Evolutionary conservation across 1,139 yeast species (phyloP).

Genomic region (Pichia sp.): DNA sequence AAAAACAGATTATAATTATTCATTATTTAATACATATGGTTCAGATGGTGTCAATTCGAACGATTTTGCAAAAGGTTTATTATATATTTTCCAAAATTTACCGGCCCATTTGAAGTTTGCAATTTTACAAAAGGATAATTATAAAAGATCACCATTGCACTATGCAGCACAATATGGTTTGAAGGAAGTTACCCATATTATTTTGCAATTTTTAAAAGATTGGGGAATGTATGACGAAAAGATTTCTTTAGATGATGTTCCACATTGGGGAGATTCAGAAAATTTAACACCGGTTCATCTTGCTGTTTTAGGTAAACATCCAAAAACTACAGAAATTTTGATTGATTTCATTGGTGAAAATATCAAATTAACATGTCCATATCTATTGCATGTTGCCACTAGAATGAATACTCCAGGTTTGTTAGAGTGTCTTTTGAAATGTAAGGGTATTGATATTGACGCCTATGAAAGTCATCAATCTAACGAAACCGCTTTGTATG

Average conservation of each 20-base stretch:
- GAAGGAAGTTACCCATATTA: conserved; percentile 49
- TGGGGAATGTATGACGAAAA: conserved; percentile 47
- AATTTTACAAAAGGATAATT: conserved; percentile 63
- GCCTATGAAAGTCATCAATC: conserved; percentile 49
- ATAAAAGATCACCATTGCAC: conserved; percentile 80
- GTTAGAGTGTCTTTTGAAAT: conserved; percentile 46
- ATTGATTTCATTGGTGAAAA: conserved; percentile 39
- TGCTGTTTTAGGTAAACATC: conserved; percentile 78
- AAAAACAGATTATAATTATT: conserved; percentile 29
- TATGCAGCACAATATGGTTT: conserved; percentile 87
- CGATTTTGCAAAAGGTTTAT: conserved; percentile 48
- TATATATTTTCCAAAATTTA: conserved; percentile 46
- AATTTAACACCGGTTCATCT: conserved; percentile 75
- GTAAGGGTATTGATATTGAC: conserved; percentile 59
- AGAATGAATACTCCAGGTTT: conserved; percentile 57
- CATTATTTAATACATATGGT: conserved; percentile 45
- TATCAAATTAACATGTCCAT: conserved; percentile 39
- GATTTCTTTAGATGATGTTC: conserved; percentile 51
- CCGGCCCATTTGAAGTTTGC: conserved; percentile 47
- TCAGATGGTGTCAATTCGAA: conserved; percentile 58
- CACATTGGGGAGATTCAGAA: conserved; percentile 80
- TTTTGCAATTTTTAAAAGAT: conserved; percentile 45
- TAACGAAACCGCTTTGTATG: conserved; percentile 75
- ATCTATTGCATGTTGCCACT: conserved; percentile 62
- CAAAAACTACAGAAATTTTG: conserved; percentile 61